A percentile compares a stretch with the other conserved stretches of the same genome.
phyloP scores from a whole-genome alignment of 2,329 filamentous ascomycete species.

The Penicillium sp. region DNA sequence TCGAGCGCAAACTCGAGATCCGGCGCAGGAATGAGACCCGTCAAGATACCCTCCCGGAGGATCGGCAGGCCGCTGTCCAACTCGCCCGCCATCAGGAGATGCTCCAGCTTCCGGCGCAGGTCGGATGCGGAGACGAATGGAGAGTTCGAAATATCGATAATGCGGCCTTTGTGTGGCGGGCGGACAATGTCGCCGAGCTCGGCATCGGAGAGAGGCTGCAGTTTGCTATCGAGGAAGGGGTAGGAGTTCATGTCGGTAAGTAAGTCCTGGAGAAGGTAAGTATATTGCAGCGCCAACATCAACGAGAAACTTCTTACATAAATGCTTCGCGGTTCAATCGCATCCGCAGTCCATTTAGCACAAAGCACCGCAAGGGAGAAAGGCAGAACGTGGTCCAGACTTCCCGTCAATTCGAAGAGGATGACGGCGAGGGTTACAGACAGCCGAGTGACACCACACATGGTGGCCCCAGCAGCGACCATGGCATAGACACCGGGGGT shows the following conservation, averaged over 20 bases:
- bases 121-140: conserved; percentile 75
- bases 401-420: conserved; percentile 92
- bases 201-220: conserved; percentile 86
- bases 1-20: conserved; percentile 94
- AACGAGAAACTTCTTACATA: conserved; percentile 60
- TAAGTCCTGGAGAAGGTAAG: conserved; percentile 63
- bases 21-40: conserved; percentile 89
- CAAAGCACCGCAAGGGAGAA: conserved; percentile 91
- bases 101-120: conserved; percentile 77
- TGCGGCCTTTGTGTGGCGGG: conserved; percentile 69
- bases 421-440: conserved; percentile 95
- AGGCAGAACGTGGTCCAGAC: conserved; percentile 89
- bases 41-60: conserved; percentile 73
- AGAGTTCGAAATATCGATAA: conserved; percentile 86
- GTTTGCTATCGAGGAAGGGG: conserved; percentile 95
- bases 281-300: background rate
- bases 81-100: conserved; percentile 81
- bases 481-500: conserved; percentile 96
- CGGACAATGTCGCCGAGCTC: conserved; percentile 86
- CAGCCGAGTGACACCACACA: conserved; percentile 94
- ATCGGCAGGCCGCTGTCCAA: conserved; percentile 91
- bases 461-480: conserved; percentile 91
- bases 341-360: conserved; percentile 98
- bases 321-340: conserved; percentile 89
- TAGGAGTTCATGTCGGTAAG: conserved; percentile 97